These are phyloP conservation scores for Ochetophila trinervis DNA, from an alignment of 306 rosid species.

Conservation along the genomic window DNA sequence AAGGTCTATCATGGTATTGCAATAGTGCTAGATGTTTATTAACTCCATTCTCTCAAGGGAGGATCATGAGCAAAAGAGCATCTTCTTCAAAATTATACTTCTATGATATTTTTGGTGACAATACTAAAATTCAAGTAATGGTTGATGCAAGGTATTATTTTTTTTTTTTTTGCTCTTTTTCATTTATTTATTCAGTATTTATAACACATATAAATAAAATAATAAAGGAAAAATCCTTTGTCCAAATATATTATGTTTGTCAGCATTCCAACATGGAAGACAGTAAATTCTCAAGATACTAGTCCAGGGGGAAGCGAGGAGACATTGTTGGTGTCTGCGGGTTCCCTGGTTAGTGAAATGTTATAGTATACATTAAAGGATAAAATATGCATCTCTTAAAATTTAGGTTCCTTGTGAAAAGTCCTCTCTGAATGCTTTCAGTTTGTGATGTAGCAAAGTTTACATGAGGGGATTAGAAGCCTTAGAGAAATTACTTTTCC, in stretches of 20 bases:
- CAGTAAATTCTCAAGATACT: slow-evolving; percentile 36
- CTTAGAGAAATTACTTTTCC: too few relatives aligned
- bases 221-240: not conserved
- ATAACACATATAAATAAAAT: not conserved
- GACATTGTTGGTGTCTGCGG: slow-evolving; percentile 48
- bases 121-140: slow-evolving; percentile 46
- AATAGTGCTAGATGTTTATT: not conserved
- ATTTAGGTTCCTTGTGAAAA: too few relatives aligned
- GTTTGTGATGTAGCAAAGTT: not conserved
- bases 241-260: not conserved
- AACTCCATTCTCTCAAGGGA: slow-evolving; percentile 7
- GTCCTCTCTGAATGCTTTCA: not conserved
- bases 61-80: slow-evolving; percentile 33
- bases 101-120: slow-evolving; percentile 39
- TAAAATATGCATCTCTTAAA: too few relatives aligned
- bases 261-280: slow-evolving; percentile 40
- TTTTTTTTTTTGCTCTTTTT: not conserved
- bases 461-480: too few relatives aligned
- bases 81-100: slow-evolving; percentile 46
- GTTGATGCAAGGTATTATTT: slow-evolving; percentile 43
- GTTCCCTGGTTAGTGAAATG: slow-evolving; percentile 39
- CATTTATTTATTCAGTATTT: not conserved
- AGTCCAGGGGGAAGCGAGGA: slow-evolving; percentile 48
- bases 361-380: too few relatives aligned
- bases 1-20: not conserved